Base-by-base conservation (phyloP, 352 stramenopile genomes). In the Pythium monospermum region DNA sequence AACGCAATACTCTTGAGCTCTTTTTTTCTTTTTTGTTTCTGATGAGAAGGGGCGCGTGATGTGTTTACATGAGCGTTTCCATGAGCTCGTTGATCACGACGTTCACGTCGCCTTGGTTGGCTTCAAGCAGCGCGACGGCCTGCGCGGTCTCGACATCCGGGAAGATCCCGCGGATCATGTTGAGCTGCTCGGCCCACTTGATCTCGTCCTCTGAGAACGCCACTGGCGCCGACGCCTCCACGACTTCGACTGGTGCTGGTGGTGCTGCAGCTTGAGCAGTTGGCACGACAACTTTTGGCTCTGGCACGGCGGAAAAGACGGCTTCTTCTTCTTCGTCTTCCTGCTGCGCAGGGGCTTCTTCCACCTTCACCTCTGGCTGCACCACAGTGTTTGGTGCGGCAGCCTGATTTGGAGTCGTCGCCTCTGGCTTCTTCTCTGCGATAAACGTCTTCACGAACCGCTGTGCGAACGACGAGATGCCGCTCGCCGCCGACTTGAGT, bases 41-140 rank as follows among this genome's bases (percentile, higher is more conserved):
- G n/a, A n/a, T n/a, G n/a, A n/a, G n/a, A n/a, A n/a, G n/a, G n/a
- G n/a, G n/a, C n/a, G n/a, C n/a, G n/a, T n/a, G n/a, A n/a, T n/a
- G n/a, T n/a, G n/a, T n/a, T 53, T 19, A 60, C 43, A 60, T 53
- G 13, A 55, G 38, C 53, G 53, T 26, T 51, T 88, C 77, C 48
- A 84, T 91, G n/a, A 91, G 62, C 53, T 72, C 64, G 56, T 91
- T 85, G 27, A 91, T 67, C 43, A 87, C 80, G 6, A 89, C 66
- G 46, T 87, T 78, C 40, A 91, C 66, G 48, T 91, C 67, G 50
- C 80, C 80, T 12, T 81, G 57, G 53, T 65, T 75, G 39, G 71
- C 72, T 55, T 91, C 80, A 25, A 91, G 51, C 32, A 80, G 61
- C 16, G 77, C 64, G 31, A 91, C 83, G 21, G 82, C 58, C 30